These are phyloP conservation scores for Crithidia sp. DNA, from an alignment of 208 protist genomes.

Conservation along the genomic window DNA sequence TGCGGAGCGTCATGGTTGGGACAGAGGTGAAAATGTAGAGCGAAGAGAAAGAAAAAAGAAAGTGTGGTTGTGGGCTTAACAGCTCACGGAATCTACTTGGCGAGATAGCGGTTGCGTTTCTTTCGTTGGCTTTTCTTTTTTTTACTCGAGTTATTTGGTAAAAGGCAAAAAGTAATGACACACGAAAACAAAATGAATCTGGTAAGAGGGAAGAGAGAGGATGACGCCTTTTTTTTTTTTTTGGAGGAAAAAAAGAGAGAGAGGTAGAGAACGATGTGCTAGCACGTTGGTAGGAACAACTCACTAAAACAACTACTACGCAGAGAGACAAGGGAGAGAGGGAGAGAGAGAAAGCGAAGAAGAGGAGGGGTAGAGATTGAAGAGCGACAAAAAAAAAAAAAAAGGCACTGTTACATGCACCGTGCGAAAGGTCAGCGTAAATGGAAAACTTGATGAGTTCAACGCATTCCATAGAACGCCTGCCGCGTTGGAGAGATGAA, in stretches of 20 bases:
- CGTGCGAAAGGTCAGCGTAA: too few relatives aligned
- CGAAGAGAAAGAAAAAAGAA: conserved; percentile 27
- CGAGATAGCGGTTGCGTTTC: neutral
- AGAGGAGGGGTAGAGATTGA: neutral
- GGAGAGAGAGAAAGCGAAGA: neutral
- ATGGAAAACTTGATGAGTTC: too few relatives aligned
- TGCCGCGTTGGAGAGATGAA: too few relatives aligned
- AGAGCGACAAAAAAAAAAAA: neutral
- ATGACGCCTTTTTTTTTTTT: too few relatives aligned
- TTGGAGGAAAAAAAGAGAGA: too few relatives aligned
- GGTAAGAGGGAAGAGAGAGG: neutral
- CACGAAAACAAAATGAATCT: neutral
- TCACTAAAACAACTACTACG: too few relatives aligned
- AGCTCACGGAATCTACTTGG: too few relatives aligned
- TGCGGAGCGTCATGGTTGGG: conserved; percentile 89
- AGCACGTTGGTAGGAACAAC: too few relatives aligned
- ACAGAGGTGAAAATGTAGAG: conserved; percentile 2
- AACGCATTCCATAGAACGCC: too few relatives aligned
- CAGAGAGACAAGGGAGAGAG: neutral
- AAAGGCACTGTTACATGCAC: too few relatives aligned
- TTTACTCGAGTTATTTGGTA: neutral
- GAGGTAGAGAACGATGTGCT: too few relatives aligned
- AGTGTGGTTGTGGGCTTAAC: neutral
- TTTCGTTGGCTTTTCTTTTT: neutral
- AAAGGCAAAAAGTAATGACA: neutral